Evolutionary conservation across 139 green algal genomes (phyloP), one percentile per base, ranked within the genome.

Genomic region (Nannochloris sp.): DNA sequence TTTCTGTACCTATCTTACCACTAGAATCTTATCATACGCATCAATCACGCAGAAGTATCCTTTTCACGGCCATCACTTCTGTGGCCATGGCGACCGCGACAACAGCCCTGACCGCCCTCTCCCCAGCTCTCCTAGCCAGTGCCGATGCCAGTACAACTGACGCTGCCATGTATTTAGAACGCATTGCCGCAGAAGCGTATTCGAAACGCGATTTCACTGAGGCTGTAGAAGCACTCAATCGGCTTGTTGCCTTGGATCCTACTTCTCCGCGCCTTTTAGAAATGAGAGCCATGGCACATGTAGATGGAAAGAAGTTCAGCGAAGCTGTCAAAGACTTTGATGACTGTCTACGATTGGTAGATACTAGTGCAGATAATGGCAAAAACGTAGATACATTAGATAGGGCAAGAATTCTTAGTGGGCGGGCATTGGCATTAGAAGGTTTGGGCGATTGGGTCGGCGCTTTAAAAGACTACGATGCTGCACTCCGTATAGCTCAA

Each of bases 231-330:
- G 34, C 68, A 9, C 45, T 90, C 7, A 72, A 72, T 10, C 23
- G 74, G 34, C 54, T 87, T 8, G 44, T 89, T 2, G 3, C 61
- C 34, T 36, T 45, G 31, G 48, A 78, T 27, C 33, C 70, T 1
- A 47, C 65, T 3, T 70, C 74, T 36, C 47, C 64, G 10, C 42
- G 70, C 19, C 90, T 76, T 77, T 65, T 73, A 5, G 83, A 93
- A 59, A 87, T 90, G 76, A 72, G 87, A 3, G 87, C 69, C 25
- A 78, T 89, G 83, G 81, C 81, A 10, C 70, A 89, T 33, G 83
- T 93, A 15, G 89, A 96, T 63, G 67, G 70, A 29, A 95, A 96
- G 72, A 69, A 85, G 39, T 96, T 96, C 54, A 3, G 62, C 0
- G 74, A 69, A 5, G 89, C 89, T 0, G 14, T 93, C 0, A 25